Evolutionary conservation across 2,329 filamentous ascomycete species (phyloP).

Genomic region (Ustilaginoidea virens): DNA sequence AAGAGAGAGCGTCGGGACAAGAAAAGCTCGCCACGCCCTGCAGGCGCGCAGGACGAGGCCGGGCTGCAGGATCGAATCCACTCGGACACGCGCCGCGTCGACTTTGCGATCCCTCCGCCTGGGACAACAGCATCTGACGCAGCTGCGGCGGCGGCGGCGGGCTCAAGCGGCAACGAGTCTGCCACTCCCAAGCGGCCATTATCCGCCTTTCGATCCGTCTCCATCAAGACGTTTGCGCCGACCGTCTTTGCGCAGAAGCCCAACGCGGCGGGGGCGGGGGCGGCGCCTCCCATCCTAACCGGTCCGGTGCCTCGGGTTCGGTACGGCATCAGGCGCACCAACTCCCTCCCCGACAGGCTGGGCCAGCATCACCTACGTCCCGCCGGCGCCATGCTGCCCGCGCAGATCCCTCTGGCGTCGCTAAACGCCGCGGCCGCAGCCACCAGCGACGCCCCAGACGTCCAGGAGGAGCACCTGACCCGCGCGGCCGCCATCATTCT

Average conservation of each 20-base stretch:
- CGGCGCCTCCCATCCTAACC: conserved; percentile 13
- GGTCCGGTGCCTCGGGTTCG: conserved; percentile 40
- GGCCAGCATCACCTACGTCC: conserved; percentile 27
- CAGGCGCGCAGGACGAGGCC: conserved; percentile 6
- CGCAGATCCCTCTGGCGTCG: conserved; percentile 25
- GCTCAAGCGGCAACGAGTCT: conserved; percentile 9
- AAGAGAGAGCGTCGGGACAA: conserved; percentile 24
- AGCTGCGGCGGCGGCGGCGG: conserved; percentile 12
- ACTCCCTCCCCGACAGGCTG: conserved; percentile 56
- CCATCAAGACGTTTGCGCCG: conserved; percentile 52
- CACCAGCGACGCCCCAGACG: conserved; percentile 14
- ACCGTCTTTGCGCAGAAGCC: conserved; percentile 47
- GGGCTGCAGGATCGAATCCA: conserved; percentile 13
- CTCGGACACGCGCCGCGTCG: conserved; percentile 34
- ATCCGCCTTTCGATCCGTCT: conserved; percentile 39
- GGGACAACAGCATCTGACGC: conserved; percentile 7
- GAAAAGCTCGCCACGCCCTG: conserved; percentile 22
- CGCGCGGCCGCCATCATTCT: conserved; percentile 43
- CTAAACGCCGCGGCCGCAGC: conserved; percentile 15
- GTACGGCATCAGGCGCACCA: conserved; percentile 56
- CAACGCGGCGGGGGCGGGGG: conserved; percentile 9
- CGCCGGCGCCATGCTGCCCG: conserved; percentile 33
- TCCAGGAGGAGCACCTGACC: conserved; percentile 32
- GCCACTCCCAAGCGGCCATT: conserved; percentile 26
- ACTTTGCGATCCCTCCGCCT: conserved; percentile 31